phyloP scores from a whole-genome alignment of 306 rosid genomes.

The Cicer pinnatifidum region DNA sequence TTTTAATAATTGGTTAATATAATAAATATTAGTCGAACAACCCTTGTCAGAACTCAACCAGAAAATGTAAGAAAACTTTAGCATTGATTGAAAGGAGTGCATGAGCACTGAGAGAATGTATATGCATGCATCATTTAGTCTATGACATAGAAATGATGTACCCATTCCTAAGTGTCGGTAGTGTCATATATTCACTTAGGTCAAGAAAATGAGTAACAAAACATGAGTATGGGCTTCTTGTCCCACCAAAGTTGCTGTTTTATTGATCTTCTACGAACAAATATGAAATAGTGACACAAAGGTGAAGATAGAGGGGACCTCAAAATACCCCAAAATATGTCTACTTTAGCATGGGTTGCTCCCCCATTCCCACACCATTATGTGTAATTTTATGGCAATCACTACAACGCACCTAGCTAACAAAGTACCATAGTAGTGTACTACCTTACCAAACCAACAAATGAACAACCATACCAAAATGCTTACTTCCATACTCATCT shows the following conservation, averaged over 20 bases:
- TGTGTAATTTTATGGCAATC: constrained; percentile 46
- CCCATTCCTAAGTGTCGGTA: constrained; percentile 43
- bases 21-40: constrained; percentile 1
- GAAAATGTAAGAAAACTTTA: constrained; percentile 21
- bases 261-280: constrained; percentile 21
- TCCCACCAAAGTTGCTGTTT: constrained; percentile 40
- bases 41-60: constrained; percentile 20
- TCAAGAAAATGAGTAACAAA: constrained; percentile 35
- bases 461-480: constrained; percentile 48
- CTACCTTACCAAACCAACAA: constrained; percentile 49
- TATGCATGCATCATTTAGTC: constrained; percentile 10
- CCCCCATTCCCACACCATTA: constrained; percentile 61
- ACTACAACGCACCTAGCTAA: constrained; percentile 45
- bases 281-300: constrained; percentile 44
- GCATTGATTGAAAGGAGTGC: constrained; percentile 18
- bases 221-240: constrained; percentile 51
- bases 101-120: constrained; percentile 29
- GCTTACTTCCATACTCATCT: constrained; percentile 51
- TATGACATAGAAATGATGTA: neutral
- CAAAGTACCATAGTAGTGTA: constrained; percentile 34
- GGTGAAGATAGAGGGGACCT: constrained; percentile 53
- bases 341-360: constrained; percentile 76
- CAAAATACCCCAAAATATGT: constrained; percentile 46
- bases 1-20: neutral
- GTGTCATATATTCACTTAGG: constrained; percentile 5